These are phyloP conservation scores for Spergularia bocconei DNA, from an alignment of 148 eudicot genomes.

Conservation along the genomic window DNA sequence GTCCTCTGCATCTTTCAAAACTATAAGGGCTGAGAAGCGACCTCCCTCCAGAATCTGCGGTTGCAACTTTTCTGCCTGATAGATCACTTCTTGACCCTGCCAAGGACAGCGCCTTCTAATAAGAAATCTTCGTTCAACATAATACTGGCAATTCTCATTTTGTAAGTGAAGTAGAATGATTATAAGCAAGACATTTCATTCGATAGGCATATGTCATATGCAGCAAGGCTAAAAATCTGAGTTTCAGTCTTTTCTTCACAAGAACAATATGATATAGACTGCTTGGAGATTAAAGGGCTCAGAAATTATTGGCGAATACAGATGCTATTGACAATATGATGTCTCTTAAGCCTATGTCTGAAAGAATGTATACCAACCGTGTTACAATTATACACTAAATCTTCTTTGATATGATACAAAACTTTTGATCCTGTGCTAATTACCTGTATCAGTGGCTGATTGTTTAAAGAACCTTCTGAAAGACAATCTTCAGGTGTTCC, in stretches of 20 bases:
- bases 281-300: background rate
- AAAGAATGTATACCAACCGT: background rate
- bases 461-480: slow-evolving; percentile 5
- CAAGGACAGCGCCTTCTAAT: background rate
- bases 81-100: slow-evolving; percentile 8
- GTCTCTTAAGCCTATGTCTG: background rate
- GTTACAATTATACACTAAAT: background rate
- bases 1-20: slow-evolving; percentile 27
- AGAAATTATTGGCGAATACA: background rate
- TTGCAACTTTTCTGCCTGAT: slow-evolving; percentile 14
- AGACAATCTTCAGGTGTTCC: slow-evolving; percentile 17
- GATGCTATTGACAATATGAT: background rate
- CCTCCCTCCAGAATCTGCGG: slow-evolving; percentile 21
- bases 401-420: background rate
- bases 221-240: background rate
- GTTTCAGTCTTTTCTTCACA: background rate
- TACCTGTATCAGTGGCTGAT: slow-evolving; percentile 27
- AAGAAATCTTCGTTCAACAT: background rate
- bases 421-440: background rate
- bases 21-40: slow-evolving; percentile 19
- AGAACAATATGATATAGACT: background rate
- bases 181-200: background rate
- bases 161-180: background rate
- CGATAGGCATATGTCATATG: background rate
- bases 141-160: background rate